Evolutionary conservation across 495 filamentous ascomycete species (phyloP).

Genomic region (Venustampulla echinocandica): DNA sequence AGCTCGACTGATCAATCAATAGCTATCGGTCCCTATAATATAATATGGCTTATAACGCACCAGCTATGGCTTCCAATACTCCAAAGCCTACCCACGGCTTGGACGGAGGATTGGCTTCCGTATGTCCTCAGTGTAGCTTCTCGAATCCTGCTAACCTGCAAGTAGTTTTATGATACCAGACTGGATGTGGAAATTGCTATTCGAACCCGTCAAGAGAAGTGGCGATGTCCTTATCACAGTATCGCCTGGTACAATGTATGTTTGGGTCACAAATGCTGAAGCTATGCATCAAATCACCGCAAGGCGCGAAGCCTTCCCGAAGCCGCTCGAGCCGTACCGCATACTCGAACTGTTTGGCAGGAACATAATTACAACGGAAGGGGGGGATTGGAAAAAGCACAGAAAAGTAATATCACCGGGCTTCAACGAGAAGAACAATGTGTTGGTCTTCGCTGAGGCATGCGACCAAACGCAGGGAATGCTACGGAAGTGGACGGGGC

Average conservation of each 20-base stretch:
- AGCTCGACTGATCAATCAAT: neutral
- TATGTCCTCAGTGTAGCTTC: conserved; percentile 19
- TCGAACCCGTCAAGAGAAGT: conserved; percentile 31
- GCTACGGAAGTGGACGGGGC: conserved; percentile 39
- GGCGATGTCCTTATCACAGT: conserved; percentile 50
- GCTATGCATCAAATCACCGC: conserved; percentile 51
- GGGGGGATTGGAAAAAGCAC: conserved; percentile 57
- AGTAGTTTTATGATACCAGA: conserved; percentile 22
- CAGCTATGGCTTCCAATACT: conserved; percentile 41
- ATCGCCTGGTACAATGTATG: conserved; percentile 34
- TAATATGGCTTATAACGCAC: conserved; percentile 41
- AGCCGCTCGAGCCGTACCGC: conserved; percentile 48
- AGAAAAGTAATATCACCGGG: conserved; percentile 58
- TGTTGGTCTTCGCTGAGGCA: conserved; percentile 51
- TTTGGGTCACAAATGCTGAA: conserved; percentile 48
- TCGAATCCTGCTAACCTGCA: conserved; percentile 29
- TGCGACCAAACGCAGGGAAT: conserved; percentile 49
- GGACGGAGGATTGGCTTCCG: conserved; percentile 39
- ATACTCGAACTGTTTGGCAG: conserved; percentile 53
- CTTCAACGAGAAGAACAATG: conserved; percentile 66
- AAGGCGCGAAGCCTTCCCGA: conserved; percentile 58
- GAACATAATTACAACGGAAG: conserved; percentile 59
- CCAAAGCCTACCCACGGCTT: conserved; percentile 35
- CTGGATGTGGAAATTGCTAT: conserved; percentile 32
- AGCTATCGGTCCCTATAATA: conserved; percentile 36